phyloP scores from a whole-genome alignment of 208 protist species.

The Hexamita inflata region DNA sequence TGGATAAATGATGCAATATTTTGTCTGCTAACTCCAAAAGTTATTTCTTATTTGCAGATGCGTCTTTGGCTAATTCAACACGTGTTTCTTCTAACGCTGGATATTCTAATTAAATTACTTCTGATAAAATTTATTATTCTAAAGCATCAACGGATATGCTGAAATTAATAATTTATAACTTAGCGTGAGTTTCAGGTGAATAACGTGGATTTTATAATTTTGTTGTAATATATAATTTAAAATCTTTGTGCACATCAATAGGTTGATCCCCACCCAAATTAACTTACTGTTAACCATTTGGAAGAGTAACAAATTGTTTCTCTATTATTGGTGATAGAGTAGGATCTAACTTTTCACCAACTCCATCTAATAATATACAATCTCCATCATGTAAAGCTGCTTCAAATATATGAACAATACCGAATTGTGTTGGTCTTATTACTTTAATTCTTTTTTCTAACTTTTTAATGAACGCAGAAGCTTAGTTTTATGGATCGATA shows the following conservation, averaged over 20 bases:
- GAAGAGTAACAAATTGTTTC: constrained; percentile 74
- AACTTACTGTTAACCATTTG: constrained; percentile 62
- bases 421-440: constrained; percentile 42
- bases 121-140: constrained; percentile 89
- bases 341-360: constrained; percentile 82
- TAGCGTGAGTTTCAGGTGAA: constrained; percentile 82
- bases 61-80: constrained; percentile 77
- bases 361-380: constrained; percentile 48
- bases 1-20: constrained; percentile 57
- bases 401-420: constrained; percentile 49
- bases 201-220: constrained; percentile 92
- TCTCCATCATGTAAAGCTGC: constrained; percentile 45
- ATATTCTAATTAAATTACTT: constrained; percentile 82
- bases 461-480: constrained; percentile 49
- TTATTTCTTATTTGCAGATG: constrained; percentile 75
- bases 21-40: constrained; percentile 88
- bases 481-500: constrained; percentile 53
- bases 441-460: constrained; percentile 47
- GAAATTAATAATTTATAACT: constrained; percentile 94
- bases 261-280: constrained; percentile 62
- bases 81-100: constrained; percentile 78
- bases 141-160: constrained; percentile 84
- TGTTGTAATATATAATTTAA: constrained; percentile 83
- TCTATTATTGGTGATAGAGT: constrained; percentile 91
- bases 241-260: constrained; percentile 86